phyloP scores from a whole-genome alignment of 805 yeast genomes.

The Candida insectorum region DNA sequence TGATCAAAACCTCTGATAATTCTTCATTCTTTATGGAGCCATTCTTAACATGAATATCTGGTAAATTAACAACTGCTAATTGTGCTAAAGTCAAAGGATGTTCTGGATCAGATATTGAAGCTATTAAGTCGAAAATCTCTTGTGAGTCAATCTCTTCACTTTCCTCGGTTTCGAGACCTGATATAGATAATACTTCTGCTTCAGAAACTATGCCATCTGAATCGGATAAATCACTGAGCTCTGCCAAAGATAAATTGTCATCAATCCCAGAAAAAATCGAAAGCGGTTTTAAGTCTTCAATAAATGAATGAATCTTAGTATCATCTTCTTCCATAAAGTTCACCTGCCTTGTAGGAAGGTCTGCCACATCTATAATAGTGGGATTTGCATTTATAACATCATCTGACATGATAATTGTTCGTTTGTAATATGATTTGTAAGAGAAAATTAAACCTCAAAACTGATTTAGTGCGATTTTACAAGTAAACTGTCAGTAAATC shows the following conservation, averaged over 20 bases:
- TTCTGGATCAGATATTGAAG: constrained; percentile 92
- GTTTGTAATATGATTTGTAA: not conserved
- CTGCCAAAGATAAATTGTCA: constrained; percentile 5
- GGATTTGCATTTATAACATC: constrained; percentile 81
- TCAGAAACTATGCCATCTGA: constrained; percentile 12
- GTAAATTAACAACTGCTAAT: constrained; percentile 83
- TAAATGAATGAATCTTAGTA: not conserved
- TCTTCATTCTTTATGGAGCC: constrained; percentile 27
- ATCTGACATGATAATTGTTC: constrained; percentile 10
- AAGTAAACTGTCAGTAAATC: not conserved
- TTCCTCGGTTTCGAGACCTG: constrained; percentile 32
- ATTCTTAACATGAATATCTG: constrained; percentile 71
- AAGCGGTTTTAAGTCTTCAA: constrained; percentile 20
- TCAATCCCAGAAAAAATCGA: constrained; percentile 24
- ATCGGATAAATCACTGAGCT: constrained; percentile 14
- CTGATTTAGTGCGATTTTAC: too few relatives aligned
- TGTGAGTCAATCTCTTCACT: constrained; percentile 78
- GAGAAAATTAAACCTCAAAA: too few relatives aligned
- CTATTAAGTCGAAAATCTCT: constrained; percentile 82
- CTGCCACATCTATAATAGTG: constrained; percentile 67
- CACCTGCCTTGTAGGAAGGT: constrained; percentile 66
- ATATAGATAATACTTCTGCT: constrained; percentile 16
- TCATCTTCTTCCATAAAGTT: not conserved
- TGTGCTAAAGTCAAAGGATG: constrained; percentile 95
- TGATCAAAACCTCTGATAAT: constrained; percentile 73